phyloP scores from a whole-genome alignment of 2,329 filamentous ascomycete species.

The Helotiales sp. region DNA sequence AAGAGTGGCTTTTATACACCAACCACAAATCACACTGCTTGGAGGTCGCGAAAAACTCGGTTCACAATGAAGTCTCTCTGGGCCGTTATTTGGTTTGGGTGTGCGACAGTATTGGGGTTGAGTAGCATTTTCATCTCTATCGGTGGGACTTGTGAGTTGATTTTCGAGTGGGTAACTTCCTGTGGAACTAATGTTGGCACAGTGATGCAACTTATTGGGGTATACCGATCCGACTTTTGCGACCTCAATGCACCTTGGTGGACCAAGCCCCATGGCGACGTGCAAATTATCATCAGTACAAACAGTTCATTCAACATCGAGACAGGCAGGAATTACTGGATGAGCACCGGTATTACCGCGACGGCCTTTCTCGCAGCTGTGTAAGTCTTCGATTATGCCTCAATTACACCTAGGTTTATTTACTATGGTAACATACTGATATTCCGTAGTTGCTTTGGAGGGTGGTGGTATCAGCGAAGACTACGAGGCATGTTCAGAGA shows the following conservation, averaged over 20 bases:
- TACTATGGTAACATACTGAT: neutral
- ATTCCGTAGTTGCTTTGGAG: conserved; percentile 10
- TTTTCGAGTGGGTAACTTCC: no score
- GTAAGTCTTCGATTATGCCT: neutral
- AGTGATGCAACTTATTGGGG: conserved; percentile 23
- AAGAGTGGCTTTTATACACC: conserved; percentile 3
- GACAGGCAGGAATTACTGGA: conserved; percentile 18
- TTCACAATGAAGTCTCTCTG: conserved; percentile 12
- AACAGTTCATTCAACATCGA: conserved; percentile 17
- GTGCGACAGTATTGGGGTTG: conserved; percentile 13
- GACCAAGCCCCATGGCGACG: conserved; percentile 7
- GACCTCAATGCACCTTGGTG: conserved; percentile 12
- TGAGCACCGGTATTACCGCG: conserved; percentile 14
- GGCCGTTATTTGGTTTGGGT: conserved; percentile 19
- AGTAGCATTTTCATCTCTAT: neutral
- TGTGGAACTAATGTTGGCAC: conserved; percentile 20
- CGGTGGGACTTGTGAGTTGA: neutral
- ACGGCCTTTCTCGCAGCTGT: conserved; percentile 17
- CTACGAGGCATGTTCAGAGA: conserved; percentile 13
- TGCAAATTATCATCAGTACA: conserved; percentile 7
- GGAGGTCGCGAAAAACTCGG: neutral
- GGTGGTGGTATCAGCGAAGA: conserved; percentile 26
- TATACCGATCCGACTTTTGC: conserved; percentile 13
- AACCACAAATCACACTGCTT: neutral
- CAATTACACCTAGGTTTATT: no score